Percentiles rank a stretch among this genome's conserved stretches.
These are phyloP conservation scores for Wickerhamiella lipophila DNA, from an alignment of 805 yeast genomes.

Conservation along the genomic window DNA sequence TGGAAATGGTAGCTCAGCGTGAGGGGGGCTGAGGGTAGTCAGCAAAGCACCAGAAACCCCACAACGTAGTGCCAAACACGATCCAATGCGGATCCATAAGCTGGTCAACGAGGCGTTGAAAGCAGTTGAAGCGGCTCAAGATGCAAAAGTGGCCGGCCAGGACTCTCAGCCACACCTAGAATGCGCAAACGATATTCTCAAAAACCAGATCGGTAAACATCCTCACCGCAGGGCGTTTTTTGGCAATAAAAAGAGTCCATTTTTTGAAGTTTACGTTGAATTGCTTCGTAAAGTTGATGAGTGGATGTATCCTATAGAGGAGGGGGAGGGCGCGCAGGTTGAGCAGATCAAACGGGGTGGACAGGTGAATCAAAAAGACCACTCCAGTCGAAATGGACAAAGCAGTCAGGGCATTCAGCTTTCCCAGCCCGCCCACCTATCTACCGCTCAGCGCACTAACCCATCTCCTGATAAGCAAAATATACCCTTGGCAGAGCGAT, in stretches of 20 bases:
- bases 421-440: no score
- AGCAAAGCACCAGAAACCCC: background rate
- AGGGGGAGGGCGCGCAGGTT: no score
- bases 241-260: background rate
- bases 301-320: background rate
- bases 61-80: background rate
- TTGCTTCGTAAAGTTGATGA: conserved; percentile 3
- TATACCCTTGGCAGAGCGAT: background rate
- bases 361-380: background rate
- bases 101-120: conserved; percentile 8
- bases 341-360: no score
- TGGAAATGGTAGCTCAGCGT: no score
- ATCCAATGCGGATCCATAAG: conserved; percentile 7
- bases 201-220: conserved; percentile 2
- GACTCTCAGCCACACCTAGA: background rate
- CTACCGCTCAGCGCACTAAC: no score
- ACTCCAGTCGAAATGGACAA: no score
- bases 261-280: background rate
- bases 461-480: background rate
- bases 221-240: conserved; percentile 3
- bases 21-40: no score
- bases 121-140: conserved; percentile 1
- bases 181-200: conserved; percentile 8
- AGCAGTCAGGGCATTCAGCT: no score
- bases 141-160: background rate